Conservation (phyloP, 1,139 yeast species). For the Suhomyces taliae region DNA sequence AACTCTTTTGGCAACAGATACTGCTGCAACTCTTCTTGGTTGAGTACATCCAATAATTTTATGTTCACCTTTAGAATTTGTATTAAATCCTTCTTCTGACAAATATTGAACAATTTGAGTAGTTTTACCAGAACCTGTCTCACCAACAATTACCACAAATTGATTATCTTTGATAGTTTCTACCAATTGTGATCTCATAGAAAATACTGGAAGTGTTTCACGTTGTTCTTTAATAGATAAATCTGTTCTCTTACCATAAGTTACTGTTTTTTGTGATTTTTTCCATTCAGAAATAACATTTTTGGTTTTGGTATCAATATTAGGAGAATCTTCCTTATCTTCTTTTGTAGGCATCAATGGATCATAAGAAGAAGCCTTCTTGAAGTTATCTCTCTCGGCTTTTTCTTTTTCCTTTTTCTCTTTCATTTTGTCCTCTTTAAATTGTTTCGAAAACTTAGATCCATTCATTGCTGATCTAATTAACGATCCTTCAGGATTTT, state of each 20-base stretch:
- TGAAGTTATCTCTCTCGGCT: conserved; percentile 25
- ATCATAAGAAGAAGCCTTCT: conserved; percentile 35
- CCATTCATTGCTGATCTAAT: conserved; percentile 77
- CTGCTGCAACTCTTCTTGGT: conserved; percentile 75
- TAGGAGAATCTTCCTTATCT: conserved; percentile 6
- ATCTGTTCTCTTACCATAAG: conserved; percentile 56
- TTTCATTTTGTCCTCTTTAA: conserved; percentile 57
- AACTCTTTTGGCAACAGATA: conserved; percentile 67
- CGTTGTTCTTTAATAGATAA: conserved; percentile 65
- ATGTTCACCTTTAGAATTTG: conserved; percentile 24
- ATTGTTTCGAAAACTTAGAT: conserved; percentile 63
- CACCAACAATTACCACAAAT: conserved; percentile 49
- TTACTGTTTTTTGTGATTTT: conserved; percentile 39
- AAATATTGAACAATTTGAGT: conserved; percentile 37
- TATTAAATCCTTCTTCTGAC: conserved; percentile 38
- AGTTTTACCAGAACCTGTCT: conserved; percentile 41
- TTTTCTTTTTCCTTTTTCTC: conserved; percentile 49
- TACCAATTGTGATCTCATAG: conserved; percentile 59
- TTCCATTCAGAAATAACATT: conserved; percentile 50
- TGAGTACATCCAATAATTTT: conserved; percentile 67
- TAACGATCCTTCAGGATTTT: conserved; percentile 78
- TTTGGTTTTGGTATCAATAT: conserved; percentile 10
- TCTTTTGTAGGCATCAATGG: conserved; percentile 31
- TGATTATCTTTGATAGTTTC: conserved; percentile 51
- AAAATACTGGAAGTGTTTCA: conserved; percentile 69